Evolutionary conservation across 371 early-diverging fungal genomes (phyloP), one percentile per base, ranked within the genome.

Genomic region (Entomophthora muscae): DNA sequence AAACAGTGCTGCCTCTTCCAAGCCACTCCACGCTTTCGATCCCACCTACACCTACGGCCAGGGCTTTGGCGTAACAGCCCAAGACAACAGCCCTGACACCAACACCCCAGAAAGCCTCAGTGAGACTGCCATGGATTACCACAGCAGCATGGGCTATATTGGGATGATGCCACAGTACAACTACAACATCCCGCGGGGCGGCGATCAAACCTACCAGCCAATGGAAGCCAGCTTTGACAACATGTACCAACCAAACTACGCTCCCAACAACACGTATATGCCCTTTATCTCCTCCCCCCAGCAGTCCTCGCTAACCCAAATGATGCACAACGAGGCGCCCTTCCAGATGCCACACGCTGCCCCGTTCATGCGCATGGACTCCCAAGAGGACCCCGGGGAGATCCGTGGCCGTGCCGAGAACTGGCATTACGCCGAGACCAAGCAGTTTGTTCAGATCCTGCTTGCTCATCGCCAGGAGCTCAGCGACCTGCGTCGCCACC

Each of bases 391-490:
- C 42, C 17, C 42, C 17, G 17, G 42, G 10, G 42, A 42, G 42
- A 42, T 42, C 42, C 42, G 42, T 42, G 42, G 42, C 10, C 42
- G 61, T 7, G 31, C 61, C 33, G 61, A 61, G 27, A 61, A 61
- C 22, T 61, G 61, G 61, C 31, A 30, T 24, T 42, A 61, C 33
- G 61, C 31, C 31, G 61, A 61, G 27, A 61, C 61, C 21, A 61
- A 61, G 31, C 23, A 31, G 0, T 61, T 61, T 33, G 42, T 61
- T 7, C 28, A 61, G 21, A 30, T 61, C 17, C 31, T 61, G 42
- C 26, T 61, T 5, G 10, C 12, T 17, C 21, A 28, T 7, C 31
- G 30, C 17, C 61, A 61, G 17, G 33, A 61, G 27, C 42, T 61
- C 26, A 31, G 42, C 21, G 21, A 33, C 33, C 31, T 61, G 13